phyloP scores from a whole-genome alignment of 129 eudicot genomes.

The Gnaphalium uliginosum region DNA sequence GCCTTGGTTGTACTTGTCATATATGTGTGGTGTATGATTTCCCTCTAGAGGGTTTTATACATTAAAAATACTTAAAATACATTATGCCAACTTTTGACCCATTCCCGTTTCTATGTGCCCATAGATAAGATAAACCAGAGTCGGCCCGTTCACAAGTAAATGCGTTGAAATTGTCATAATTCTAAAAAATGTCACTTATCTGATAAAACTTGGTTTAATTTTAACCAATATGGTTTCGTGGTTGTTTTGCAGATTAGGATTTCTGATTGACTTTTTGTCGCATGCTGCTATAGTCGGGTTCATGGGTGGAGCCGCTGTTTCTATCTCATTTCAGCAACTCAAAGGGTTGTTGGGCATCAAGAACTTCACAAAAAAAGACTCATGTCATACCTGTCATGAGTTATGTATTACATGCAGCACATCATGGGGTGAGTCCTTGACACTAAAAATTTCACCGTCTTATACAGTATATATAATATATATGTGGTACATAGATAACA shows the following conservation, averaged over 20 bases:
- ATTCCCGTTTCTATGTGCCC: too few relatives aligned
- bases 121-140: neutral
- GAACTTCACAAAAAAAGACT: constrained; percentile 58
- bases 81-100: too few relatives aligned
- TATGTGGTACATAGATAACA: neutral
- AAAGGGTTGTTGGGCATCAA: constrained; percentile 61
- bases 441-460: neutral
- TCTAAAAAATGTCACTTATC: too few relatives aligned
- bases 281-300: constrained; percentile 72
- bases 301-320: constrained; percentile 68
- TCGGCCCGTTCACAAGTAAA: neutral
- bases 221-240: neutral
- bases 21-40: too few relatives aligned
- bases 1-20: too few relatives aligned
- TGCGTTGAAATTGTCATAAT: too few relatives aligned
- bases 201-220: neutral
- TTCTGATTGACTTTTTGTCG: constrained; percentile 62
- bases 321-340: constrained; percentile 59
- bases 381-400: constrained; percentile 57
- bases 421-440: constrained; percentile 53
- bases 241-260: constrained; percentile 44
- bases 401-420: constrained; percentile 37
- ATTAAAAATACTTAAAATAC: too few relatives aligned
- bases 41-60: too few relatives aligned
- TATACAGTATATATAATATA: too few relatives aligned